Percentiles rank a stretch among this genome's conserved stretches.
These are phyloP conservation scores for Phlebopus sp. DNA, from an alignment of 1,284 basidiomycete genomes.

Conservation along the genomic window DNA sequence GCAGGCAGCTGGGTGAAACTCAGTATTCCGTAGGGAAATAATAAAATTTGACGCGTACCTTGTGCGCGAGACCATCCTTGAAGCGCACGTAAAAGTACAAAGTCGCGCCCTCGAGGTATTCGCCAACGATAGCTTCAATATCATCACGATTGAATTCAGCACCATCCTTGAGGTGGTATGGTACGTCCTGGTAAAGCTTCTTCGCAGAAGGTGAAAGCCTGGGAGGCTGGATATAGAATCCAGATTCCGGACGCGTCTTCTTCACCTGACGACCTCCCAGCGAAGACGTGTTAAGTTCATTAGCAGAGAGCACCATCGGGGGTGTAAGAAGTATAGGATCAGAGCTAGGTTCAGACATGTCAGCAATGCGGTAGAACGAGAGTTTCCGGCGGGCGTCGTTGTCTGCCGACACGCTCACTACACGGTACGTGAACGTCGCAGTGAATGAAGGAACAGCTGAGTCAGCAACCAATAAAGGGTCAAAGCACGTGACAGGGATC, in stretches of 20 bases:
- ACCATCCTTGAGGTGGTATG: conserved; percentile 34
- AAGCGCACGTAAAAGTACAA: conserved; percentile 61
- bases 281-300: conserved; percentile 5
- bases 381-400: too few species aligned
- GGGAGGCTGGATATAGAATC: conserved; percentile 27
- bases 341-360: conserved; percentile 17
- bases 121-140: conserved; percentile 57
- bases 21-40: conserved; percentile 3
- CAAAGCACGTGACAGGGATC: not conserved
- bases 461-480: not conserved
- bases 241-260: conserved; percentile 14
- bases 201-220: conserved; percentile 38
- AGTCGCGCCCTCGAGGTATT: conserved; percentile 39
- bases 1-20: conserved; percentile 39
- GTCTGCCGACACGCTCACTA: not conserved
- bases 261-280: not conserved
- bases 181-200: conserved; percentile 38
- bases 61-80: conserved; percentile 55
- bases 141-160: conserved; percentile 30
- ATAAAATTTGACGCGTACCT: conserved; percentile 38
- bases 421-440: not conserved
- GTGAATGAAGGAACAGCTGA: not conserved
- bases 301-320: conserved; percentile 18
- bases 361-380: not conserved
- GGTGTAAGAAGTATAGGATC: conserved; percentile 18